phyloP scores from a whole-genome alignment of 768 basidiomycete species.

The Tricholoma saponaceum region DNA sequence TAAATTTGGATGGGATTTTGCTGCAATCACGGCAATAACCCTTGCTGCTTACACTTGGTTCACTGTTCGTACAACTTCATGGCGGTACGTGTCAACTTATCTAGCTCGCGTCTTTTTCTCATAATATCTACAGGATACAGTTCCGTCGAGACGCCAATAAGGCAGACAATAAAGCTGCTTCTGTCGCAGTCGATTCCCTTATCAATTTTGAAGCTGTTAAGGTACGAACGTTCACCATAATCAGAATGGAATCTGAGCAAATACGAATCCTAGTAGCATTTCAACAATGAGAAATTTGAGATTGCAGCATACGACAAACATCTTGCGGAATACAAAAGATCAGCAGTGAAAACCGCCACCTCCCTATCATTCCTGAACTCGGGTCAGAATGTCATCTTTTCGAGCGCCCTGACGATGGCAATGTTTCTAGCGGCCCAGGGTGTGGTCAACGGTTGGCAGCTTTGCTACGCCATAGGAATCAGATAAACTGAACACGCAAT shows the following conservation, averaged over 20 bases:
- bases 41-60: constrained; percentile 96
- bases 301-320: constrained; percentile 89
- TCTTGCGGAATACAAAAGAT: constrained; percentile 81
- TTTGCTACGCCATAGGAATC: background rate
- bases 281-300: constrained; percentile 96
- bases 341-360: constrained; percentile 92
- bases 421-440: constrained; percentile 98
- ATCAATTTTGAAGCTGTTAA: constrained; percentile 99
- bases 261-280: constrained; percentile 54
- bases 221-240: constrained; percentile 39
- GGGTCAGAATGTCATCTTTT: constrained; percentile 96
- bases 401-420: constrained; percentile 84
- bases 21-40: constrained; percentile 80
- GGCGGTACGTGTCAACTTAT: constrained; percentile 55
- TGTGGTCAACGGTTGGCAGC: constrained; percentile 71
- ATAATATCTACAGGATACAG: constrained; percentile 54
- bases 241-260: background rate
- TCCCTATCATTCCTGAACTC: constrained; percentile 92
- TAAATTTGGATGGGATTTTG: constrained; percentile 97
- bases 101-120: background rate
- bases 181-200: constrained; percentile 88
- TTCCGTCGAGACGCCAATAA: constrained; percentile 94
- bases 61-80: constrained; percentile 92
- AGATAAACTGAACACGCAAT: background rate
- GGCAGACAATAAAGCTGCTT: constrained; percentile 95